These are phyloP conservation scores for Eucalyptus virginea DNA, from an alignment of 345 rosid species.

Conservation along the genomic window DNA sequence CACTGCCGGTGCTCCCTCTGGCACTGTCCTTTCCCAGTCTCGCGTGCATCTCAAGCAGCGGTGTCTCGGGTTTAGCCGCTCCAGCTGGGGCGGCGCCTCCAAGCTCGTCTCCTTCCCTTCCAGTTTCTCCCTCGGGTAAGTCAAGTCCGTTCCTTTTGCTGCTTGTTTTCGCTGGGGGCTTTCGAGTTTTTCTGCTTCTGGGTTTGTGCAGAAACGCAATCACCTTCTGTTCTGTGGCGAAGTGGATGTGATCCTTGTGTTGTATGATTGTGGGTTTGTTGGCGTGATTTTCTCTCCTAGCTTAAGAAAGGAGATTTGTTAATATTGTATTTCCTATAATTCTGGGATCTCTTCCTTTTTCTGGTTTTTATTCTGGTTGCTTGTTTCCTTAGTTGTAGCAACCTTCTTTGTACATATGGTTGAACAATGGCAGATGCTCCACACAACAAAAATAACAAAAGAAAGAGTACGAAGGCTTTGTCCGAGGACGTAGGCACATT, in stretches of 20 bases:
- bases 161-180: neutral
- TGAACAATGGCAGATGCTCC: no score
- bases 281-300: no score
- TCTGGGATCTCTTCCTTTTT: no score
- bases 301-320: no score
- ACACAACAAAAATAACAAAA: no score
- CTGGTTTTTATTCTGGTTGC: no score
- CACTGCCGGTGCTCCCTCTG: neutral
- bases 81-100: neutral
- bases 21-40: neutral
- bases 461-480: no score
- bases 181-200: neutral
- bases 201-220: neutral
- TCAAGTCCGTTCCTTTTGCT: neutral
- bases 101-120: neutral
- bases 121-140: neutral
- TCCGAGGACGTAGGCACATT: no score
- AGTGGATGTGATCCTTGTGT: neutral
- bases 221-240: neutral
- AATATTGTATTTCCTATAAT: no score
- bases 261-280: neutral
- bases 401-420: no score
- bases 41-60: neutral
- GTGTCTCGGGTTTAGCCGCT: neutral
- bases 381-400: no score